Evolutionary conservation across 2,329 filamentous ascomycete species (phyloP).

Genomic region (Cryphonectria naterciae): DNA sequence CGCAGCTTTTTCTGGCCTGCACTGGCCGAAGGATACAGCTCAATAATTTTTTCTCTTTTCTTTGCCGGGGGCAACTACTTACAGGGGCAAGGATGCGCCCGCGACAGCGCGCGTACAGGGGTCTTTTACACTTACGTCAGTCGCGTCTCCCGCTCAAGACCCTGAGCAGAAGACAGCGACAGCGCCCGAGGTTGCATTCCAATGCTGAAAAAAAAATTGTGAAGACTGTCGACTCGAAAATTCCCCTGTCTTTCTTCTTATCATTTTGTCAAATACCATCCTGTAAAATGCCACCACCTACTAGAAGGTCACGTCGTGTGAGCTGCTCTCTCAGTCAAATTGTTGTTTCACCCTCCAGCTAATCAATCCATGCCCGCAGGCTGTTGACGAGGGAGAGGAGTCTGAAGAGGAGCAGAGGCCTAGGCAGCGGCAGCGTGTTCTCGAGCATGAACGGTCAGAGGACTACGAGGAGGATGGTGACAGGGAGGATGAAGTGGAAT

Average conservation of each 20-base stretch:
- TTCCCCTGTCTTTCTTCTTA: neutral
- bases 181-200: neutral
- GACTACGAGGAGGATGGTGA: slow-evolving; percentile 39
- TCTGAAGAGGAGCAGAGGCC: slow-evolving; percentile 45
- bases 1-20: neutral
- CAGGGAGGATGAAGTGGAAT: slow-evolving; percentile 39
- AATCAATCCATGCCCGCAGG: slow-evolving; percentile 13
- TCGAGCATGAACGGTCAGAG: slow-evolving; percentile 36
- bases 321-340: slow-evolving; percentile 9
- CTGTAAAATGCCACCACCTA: slow-evolving; percentile 20
- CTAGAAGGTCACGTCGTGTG: slow-evolving; percentile 26
- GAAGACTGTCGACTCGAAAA: neutral
- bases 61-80: slow-evolving; percentile 6
- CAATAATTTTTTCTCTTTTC: slow-evolving; percentile 15
- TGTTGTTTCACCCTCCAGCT: neutral
- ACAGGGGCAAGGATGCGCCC: slow-evolving; percentile 8
- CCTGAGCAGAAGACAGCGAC: neutral
- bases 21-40: neutral
- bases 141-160: slow-evolving; percentile 14
- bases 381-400: slow-evolving; percentile 37
- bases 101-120: slow-evolving; percentile 13
- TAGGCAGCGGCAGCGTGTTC: slow-evolving; percentile 42
- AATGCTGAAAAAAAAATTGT: neutral
- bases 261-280: no score
- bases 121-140: slow-evolving; percentile 2